These are phyloP conservation scores for Hypoxylon sp. DNA, from an alignment of 2,329 filamentous ascomycete genomes.

Conservation along the genomic window DNA sequence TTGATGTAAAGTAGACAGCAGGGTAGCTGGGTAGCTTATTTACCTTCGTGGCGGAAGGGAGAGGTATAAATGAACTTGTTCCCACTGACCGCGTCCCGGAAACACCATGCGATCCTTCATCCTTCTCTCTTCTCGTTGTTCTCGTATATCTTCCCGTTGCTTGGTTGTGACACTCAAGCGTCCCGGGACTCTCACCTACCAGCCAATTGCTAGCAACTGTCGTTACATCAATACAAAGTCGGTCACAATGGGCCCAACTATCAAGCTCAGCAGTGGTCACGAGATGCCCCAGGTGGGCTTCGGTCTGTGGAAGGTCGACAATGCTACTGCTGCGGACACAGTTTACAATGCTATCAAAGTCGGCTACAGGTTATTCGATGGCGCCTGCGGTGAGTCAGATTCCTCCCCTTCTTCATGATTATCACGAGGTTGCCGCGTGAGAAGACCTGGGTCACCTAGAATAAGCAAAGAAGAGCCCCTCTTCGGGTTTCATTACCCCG, in stretches of 20 bases:
- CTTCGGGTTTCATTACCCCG: constrained; percentile 44
- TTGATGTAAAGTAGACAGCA: constrained; percentile 26
- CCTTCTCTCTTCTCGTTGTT: constrained; percentile 30
- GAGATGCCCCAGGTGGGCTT: constrained; percentile 84
- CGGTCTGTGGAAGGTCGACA: constrained; percentile 87
- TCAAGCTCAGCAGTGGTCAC: constrained; percentile 76
- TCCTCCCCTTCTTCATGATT: constrained; percentile 14
- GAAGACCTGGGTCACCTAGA: constrained; percentile 6
- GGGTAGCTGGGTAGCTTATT: constrained; percentile 40
- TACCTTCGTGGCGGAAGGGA: constrained; percentile 34
- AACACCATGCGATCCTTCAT: constrained; percentile 37
- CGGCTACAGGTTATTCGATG: constrained; percentile 73
- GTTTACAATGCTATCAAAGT: constrained; percentile 82
- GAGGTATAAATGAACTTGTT: constrained; percentile 37
- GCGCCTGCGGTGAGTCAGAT: constrained; percentile 68
- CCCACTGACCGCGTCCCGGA: constrained; percentile 33
- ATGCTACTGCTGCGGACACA: constrained; percentile 78
- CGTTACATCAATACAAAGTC: constrained; percentile 36
- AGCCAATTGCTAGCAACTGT: constrained; percentile 16
- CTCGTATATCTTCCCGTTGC: constrained; percentile 34
- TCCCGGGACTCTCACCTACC: constrained; percentile 23
- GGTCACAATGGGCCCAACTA: constrained; percentile 57
- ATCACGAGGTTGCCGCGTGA: constrained; percentile 24
- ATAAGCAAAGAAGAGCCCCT: constrained; percentile 35
- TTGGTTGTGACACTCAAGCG: constrained; percentile 27